Percentiles rank a stretch among this genome's conserved stretches.
phyloP scores from a whole-genome alignment of 768 basidiomycete genomes.

The Tubosaeta sp. region DNA sequence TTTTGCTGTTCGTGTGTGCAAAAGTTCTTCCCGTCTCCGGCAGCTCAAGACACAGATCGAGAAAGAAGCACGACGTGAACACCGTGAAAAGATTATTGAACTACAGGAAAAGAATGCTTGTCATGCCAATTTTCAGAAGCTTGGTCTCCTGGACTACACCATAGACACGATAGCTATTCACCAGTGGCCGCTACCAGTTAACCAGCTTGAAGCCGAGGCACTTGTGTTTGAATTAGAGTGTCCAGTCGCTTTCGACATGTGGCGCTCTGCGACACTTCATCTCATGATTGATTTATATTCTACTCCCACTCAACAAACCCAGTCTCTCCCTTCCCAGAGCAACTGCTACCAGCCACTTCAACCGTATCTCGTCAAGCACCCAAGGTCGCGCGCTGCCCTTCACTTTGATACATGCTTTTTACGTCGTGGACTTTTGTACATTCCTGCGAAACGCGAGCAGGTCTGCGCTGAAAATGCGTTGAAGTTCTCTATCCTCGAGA shows the following conservation, averaged over 20 bases:
- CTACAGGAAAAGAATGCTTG: constrained; percentile 17
- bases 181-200: constrained; percentile 44
- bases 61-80: constrained; percentile 15
- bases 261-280: constrained; percentile 4
- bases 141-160: background rate
- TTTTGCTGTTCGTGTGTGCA: constrained; percentile 35
- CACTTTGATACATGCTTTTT: constrained; percentile 33
- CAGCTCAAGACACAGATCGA: constrained; percentile 27
- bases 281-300: constrained; percentile 35
- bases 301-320: background rate
- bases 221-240: background rate
- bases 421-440: constrained; percentile 28
- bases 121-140: background rate
- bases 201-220: background rate
- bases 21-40: constrained; percentile 12
- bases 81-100: constrained; percentile 25
- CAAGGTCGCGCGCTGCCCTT: constrained; percentile 28
- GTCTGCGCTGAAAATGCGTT: constrained; percentile 32
- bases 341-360: background rate
- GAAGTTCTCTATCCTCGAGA: constrained; percentile 27
- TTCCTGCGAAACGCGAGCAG: background rate
- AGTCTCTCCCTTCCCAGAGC: constrained; percentile 3
- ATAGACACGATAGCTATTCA: constrained; percentile 16
- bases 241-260: background rate
- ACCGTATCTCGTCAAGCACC: background rate